Conservation (phyloP, 2,329 filamentous ascomycete genomes). For the Fusarium coicis region DNA sequence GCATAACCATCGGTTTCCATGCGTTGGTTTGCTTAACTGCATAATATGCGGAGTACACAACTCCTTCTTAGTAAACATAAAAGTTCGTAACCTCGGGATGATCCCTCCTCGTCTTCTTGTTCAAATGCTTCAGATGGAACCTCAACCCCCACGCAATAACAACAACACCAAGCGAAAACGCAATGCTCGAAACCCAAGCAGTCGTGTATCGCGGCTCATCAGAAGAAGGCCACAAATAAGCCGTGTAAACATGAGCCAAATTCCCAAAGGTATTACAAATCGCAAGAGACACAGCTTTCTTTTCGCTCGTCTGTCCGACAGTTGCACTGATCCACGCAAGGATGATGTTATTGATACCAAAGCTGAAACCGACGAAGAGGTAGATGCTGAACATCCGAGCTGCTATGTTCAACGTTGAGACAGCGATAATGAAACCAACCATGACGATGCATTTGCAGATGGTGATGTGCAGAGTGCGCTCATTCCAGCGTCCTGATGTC, state of each 20-base stretch:
- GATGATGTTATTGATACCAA: constrained; percentile 56
- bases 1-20: background rate
- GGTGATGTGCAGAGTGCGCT: constrained; percentile 37
- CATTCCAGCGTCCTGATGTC: constrained; percentile 57
- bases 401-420: constrained; percentile 36
- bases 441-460: constrained; percentile 53
- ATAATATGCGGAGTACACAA: background rate
- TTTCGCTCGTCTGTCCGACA: constrained; percentile 58
- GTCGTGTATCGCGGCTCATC: constrained; percentile 11
- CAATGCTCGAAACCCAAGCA: constrained; percentile 20
- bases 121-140: constrained; percentile 8
- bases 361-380: constrained; percentile 53
- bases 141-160: constrained; percentile 18
- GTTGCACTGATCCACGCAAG: constrained; percentile 54
- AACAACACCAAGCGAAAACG: constrained; percentile 21
- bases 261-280: constrained; percentile 35
- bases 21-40: fast-evolving
- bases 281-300: constrained; percentile 47
- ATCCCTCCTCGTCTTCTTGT: constrained; percentile 17
- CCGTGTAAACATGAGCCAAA: constrained; percentile 26
- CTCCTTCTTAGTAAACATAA: constrained; percentile 13
- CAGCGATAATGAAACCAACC: constrained; percentile 38
- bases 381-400: constrained; percentile 46
- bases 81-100: constrained; percentile 23
- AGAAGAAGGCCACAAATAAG: constrained; percentile 22